Percentiles rank a stretch among this genome's conserved stretches.
phyloP scores from a whole-genome alignment of 257 asterid species.

The Salvia hispanica region DNA sequence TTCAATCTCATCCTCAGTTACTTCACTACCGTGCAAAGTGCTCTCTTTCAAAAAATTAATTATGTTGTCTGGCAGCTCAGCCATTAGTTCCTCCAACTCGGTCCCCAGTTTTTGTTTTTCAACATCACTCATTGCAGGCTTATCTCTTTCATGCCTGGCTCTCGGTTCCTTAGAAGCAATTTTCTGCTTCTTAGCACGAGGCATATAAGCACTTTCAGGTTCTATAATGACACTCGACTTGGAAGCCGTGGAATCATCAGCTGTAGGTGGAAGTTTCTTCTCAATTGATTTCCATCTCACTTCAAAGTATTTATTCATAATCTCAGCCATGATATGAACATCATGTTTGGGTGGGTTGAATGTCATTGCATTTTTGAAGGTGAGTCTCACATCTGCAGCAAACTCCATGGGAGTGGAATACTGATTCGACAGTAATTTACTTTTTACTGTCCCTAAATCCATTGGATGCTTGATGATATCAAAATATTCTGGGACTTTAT shows the following conservation, averaged over 20 bases:
- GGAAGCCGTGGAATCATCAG: slow-evolving; percentile 47
- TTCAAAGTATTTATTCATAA: slow-evolving; percentile 59
- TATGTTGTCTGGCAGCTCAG: slow-evolving; percentile 73
- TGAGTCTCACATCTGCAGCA: slow-evolving; percentile 81
- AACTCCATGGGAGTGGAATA: slow-evolving; percentile 62
- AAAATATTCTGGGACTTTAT: slow-evolving; percentile 73
- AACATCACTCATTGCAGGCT: slow-evolving; percentile 54
- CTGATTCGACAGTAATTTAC: slow-evolving; percentile 54
- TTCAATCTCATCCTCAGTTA: slow-evolving; percentile 82
- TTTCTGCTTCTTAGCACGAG: slow-evolving; percentile 65
- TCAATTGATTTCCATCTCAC: slow-evolving; percentile 73
- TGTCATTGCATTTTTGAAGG: slow-evolving; percentile 74
- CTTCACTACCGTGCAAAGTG: slow-evolving; percentile 52
- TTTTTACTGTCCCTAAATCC: slow-evolving; percentile 83
- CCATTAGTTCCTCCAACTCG: slow-evolving; percentile 62
- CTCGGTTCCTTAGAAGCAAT: slow-evolving; percentile 42
- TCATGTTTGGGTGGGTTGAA: slow-evolving; percentile 66
- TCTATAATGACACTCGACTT: slow-evolving; percentile 47
- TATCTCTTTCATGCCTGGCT: slow-evolving; percentile 49
- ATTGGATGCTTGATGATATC: slow-evolving; percentile 80
- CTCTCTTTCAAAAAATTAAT: slow-evolving; percentile 65
- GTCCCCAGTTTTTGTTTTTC: slow-evolving; percentile 65
- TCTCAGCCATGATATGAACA: slow-evolving; percentile 66
- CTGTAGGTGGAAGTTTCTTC: slow-evolving; percentile 53
- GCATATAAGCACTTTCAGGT: slow-evolving; percentile 50